Evolutionary conservation across 345 rosid genomes (phyloP).

Genomic region (Gynandropsis gynandra): DNA sequence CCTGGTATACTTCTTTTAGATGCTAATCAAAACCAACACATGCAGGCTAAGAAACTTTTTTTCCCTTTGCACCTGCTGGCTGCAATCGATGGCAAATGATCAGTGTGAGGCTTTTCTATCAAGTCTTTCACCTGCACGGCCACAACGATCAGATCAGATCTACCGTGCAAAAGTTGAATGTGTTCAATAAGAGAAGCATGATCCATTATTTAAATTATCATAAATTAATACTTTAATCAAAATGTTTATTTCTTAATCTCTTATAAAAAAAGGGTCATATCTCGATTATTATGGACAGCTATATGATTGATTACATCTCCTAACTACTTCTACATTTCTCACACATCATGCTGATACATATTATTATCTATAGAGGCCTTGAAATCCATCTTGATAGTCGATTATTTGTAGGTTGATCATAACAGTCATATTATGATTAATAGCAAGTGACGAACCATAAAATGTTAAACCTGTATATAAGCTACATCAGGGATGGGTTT

Average conservation of each 20-base stretch:
- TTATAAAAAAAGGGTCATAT: background rate
- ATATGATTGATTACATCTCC: too few species aligned
- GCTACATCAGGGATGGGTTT: conserved; percentile 64
- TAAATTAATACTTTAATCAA: too few species aligned
- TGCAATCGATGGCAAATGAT: conserved; percentile 67
- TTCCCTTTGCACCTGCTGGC: conserved; percentile 76
- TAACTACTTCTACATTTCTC: background rate
- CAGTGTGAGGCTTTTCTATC: conserved; percentile 76
- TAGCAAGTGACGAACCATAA: too few species aligned
- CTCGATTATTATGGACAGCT: too few species aligned
- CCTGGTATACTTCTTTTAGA: background rate
- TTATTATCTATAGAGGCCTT: too few species aligned
- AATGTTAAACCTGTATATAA: conserved; percentile 62
- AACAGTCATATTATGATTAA: too few species aligned
- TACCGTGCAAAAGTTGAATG: too few species aligned
- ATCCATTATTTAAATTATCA: conserved; percentile 14
- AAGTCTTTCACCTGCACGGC: conserved; percentile 55
- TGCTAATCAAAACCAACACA: conserved; percentile 2
- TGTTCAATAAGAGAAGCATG: conserved; percentile 31
- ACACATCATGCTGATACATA: too few species aligned
- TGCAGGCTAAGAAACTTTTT: too few species aligned
- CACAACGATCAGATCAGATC: too few species aligned
- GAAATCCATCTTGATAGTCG: conserved; percentile 14
- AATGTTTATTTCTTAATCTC: conserved; percentile 30
- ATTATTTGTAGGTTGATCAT: too few species aligned